Evolutionary conservation across 345 rosid genomes (phyloP).

Genomic region (Hibiscus trionum): DNA sequence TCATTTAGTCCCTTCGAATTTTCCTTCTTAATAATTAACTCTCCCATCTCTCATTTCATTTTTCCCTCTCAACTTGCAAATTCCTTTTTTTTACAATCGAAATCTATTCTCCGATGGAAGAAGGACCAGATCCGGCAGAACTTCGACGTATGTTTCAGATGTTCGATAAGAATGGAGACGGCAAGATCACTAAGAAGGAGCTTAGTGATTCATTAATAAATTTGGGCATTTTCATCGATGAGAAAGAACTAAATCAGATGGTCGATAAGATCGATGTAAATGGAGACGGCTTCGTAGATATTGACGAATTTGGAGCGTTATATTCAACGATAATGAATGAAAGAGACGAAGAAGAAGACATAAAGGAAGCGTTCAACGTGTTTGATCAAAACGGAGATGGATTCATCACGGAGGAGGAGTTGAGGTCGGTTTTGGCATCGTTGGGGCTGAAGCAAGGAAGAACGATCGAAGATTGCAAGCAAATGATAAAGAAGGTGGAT

Average conservation of each 20-base stretch:
- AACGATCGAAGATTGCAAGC: constrained; percentile 70
- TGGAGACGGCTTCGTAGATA: constrained; percentile 23
- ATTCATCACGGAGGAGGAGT: constrained; percentile 75
- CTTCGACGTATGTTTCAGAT: constrained; percentile 22
- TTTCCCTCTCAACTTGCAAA: neutral
- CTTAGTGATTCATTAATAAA: constrained; percentile 60
- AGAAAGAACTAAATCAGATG: constrained; percentile 59
- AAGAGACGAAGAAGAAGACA: constrained; percentile 37
- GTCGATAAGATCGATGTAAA: constrained; percentile 81
- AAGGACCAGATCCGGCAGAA: constrained; percentile 27
- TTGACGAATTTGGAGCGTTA: constrained; percentile 68
- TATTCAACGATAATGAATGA: constrained; percentile 78
- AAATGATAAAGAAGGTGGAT: constrained; percentile 81
- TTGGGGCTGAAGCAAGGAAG: constrained; percentile 84
- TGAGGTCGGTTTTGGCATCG: constrained; percentile 65
- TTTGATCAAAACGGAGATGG: constrained; percentile 95
- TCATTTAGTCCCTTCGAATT: too few species aligned
- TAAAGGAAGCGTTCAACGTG: constrained; percentile 59
- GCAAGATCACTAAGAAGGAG: constrained; percentile 64
- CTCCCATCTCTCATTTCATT: neutral
- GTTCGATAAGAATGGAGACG: constrained; percentile 87
- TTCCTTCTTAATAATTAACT: too few species aligned
- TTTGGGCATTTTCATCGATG: constrained; percentile 62
- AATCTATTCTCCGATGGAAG: neutral
- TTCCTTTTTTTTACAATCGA: too few species aligned